Percentiles rank a stretch among this genome's conserved stretches.
These are phyloP conservation scores for Cladosporium sp. DNA, from an alignment of 2,329 filamentous ascomycete genomes.

Conservation along the genomic window DNA sequence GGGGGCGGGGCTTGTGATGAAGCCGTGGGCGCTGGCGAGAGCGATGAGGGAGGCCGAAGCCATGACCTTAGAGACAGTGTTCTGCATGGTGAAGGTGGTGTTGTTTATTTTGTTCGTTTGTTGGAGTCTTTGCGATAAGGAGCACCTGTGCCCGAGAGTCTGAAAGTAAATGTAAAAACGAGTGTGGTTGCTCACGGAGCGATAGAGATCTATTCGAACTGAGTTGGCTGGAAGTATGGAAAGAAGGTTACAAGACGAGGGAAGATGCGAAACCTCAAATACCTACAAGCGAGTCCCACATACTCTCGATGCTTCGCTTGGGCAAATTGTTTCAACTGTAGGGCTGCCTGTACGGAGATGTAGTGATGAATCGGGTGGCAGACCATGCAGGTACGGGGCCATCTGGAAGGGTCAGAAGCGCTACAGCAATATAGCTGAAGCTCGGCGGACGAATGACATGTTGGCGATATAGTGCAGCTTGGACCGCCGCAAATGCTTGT, in stretches of 20 bases:
- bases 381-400: conserved; percentile 2
- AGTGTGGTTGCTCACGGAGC: conserved; percentile 20
- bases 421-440: conserved; percentile 14
- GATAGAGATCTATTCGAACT: conserved; percentile 12
- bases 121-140: conserved; percentile 4
- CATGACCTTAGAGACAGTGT: conserved; percentile 17
- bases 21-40: conserved; percentile 57
- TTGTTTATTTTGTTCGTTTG: conserved; percentile 6
- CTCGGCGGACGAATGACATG: conserved; percentile 8
- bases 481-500: conserved; percentile 17
- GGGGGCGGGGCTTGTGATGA: conserved; percentile 51
- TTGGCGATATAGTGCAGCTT: conserved; percentile 14
- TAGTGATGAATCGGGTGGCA: conserved; percentile 1
- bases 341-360: conserved; percentile 12
- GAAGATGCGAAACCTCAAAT: conserved; percentile 6
- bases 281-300: not conserved
- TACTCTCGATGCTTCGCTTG: conserved; percentile 1
- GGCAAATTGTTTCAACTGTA: conserved; percentile 18
- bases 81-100: conserved; percentile 14
- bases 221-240: not conserved
- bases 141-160: conserved; percentile 17
- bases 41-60: conserved; percentile 45
- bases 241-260: not conserved
- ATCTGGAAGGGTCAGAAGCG: conserved; percentile 13
- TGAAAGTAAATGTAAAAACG: conserved; percentile 16